Percentiles rank a stretch among this genome's conserved stretches.
These are phyloP conservation scores for Coemansia javaensis DNA, from an alignment of 192 early-diverging fungal species.

Conservation along the genomic window DNA sequence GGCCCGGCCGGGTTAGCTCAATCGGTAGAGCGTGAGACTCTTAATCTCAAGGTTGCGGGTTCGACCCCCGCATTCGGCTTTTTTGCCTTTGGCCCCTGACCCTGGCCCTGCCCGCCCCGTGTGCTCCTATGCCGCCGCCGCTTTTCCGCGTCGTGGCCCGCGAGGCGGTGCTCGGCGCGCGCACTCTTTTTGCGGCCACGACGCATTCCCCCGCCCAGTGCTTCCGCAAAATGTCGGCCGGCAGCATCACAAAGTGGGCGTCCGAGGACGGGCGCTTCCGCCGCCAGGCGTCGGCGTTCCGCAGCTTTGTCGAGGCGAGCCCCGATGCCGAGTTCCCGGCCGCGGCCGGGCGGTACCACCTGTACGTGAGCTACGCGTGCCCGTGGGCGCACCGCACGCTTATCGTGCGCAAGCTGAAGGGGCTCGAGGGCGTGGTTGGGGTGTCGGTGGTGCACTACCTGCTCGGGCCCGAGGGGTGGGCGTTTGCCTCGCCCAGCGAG, in stretches of 20 bases:
- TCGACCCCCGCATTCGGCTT: slow-evolving; percentile 29
- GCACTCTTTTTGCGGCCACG: too few relatives aligned
- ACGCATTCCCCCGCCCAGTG: too few relatives aligned
- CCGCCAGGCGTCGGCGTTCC: slow-evolving; percentile 69
- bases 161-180: too few relatives aligned
- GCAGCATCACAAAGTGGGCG: slow-evolving; percentile 54
- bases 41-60: slow-evolving; percentile 33
- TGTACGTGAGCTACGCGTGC: slow-evolving; percentile 67
- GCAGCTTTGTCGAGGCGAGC: slow-evolving; percentile 53
- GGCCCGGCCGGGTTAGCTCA: slow-evolving; percentile 23
- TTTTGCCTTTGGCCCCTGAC: slow-evolving; percentile 12
- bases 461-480: slow-evolving; percentile 77
- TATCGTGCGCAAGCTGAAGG: slow-evolving; percentile 86
- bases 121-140: too few relatives aligned
- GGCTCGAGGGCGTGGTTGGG: slow-evolving; percentile 76
- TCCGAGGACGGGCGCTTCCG: slow-evolving; percentile 75
- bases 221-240: too few relatives aligned
- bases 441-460: slow-evolving; percentile 83
- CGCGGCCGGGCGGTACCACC: slow-evolving; percentile 76
- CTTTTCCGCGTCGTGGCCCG: too few relatives aligned
- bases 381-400: slow-evolving; percentile 84
- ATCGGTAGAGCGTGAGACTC: slow-evolving; percentile 32
- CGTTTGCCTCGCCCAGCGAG: slow-evolving; percentile 65
- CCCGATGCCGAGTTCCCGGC: slow-evolving; percentile 64
- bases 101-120: too few relatives aligned